Percentiles rank a stretch among this genome's conserved stretches.
Conservation (phyloP, 225 moss, liverwort and hornwort genomes). For the Marchantia polymorpha region DNA sequence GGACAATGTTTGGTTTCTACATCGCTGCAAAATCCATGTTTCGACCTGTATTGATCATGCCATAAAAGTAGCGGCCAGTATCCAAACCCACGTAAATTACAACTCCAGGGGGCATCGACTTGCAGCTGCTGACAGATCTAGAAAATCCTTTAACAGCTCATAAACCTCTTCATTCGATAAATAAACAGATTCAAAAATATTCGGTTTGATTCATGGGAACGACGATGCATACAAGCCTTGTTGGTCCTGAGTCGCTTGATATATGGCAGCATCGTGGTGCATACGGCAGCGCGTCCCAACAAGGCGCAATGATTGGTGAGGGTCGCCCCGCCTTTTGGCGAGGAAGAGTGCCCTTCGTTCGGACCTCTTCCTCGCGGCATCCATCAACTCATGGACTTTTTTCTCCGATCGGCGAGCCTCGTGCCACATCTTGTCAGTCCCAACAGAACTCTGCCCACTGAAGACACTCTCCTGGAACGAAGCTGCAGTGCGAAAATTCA, state of each 20-base stretch:
- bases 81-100: neutral
- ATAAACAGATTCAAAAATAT: neutral
- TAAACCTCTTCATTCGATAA: neutral
- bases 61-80: neutral
- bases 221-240: slow-evolving; percentile 61
- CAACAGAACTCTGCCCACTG: neutral
- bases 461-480: neutral
- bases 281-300: slow-evolving; percentile 79
- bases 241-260: slow-evolving; percentile 95
- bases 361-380: slow-evolving; percentile 90
- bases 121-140: neutral
- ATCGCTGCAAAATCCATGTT: neutral
- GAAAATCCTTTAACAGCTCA: neutral
- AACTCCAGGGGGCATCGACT: neutral
- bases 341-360: slow-evolving; percentile 93
- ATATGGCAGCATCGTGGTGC: slow-evolving; percentile 92
- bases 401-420: slow-evolving; percentile 99
- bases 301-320: slow-evolving; percentile 93
- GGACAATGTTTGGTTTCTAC: no score
- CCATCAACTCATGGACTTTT: slow-evolving; percentile 99
- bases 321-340: slow-evolving; percentile 93
- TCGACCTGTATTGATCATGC: neutral
- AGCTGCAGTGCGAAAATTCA: neutral
- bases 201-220: neutral
- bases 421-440: slow-evolving; percentile 86